Percentiles rank a stretch among this genome's conserved stretches.
Evolutionary conservation across 768 basidiomycete genomes (phyloP).

Genomic region (Fomitopsis pulvina): DNA sequence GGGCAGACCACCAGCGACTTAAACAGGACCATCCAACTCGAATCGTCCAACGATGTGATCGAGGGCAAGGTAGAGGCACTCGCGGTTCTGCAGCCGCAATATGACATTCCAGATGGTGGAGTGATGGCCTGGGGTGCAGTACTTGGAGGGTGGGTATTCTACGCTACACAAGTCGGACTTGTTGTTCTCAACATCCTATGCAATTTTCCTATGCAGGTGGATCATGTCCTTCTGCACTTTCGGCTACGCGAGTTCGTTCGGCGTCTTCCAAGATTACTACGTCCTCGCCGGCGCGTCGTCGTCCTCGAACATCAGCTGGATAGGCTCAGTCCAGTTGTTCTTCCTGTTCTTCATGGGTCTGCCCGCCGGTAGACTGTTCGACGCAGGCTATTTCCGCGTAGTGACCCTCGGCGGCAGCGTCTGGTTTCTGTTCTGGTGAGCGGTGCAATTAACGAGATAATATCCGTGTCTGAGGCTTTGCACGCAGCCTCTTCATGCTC

Average conservation of each 20-base stretch:
- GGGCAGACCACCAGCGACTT: neutral
- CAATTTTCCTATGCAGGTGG: neutral
- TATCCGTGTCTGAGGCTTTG: neutral
- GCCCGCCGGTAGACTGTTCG: constrained; percentile 35
- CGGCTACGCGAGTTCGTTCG: constrained; percentile 10
- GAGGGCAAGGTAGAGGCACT: neutral
- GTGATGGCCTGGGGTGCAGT: neutral
- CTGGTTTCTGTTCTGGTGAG: constrained; percentile 18
- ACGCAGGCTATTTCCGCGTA: constrained; percentile 40
- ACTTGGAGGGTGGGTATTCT: constrained; percentile 4
- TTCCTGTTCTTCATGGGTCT: constrained; percentile 32
- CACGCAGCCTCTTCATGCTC: constrained; percentile 34
- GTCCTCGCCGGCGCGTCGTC: neutral
- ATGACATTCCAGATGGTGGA: constrained; percentile 3
- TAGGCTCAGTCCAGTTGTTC: constrained; percentile 38
- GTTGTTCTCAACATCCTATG: neutral
- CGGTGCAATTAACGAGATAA: constrained; percentile 3
- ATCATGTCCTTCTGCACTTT: constrained; percentile 9
- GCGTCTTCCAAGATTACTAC: constrained; percentile 15
- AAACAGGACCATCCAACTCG: neutral
- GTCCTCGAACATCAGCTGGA: constrained; percentile 32
- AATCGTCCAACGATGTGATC: neutral
- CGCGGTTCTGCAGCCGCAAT: neutral
- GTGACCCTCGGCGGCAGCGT: constrained; percentile 18
- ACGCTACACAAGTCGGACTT: neutral